Evolutionary conservation across 139 green algal genomes (phyloP).

Genomic region (Chara braunii): DNA sequence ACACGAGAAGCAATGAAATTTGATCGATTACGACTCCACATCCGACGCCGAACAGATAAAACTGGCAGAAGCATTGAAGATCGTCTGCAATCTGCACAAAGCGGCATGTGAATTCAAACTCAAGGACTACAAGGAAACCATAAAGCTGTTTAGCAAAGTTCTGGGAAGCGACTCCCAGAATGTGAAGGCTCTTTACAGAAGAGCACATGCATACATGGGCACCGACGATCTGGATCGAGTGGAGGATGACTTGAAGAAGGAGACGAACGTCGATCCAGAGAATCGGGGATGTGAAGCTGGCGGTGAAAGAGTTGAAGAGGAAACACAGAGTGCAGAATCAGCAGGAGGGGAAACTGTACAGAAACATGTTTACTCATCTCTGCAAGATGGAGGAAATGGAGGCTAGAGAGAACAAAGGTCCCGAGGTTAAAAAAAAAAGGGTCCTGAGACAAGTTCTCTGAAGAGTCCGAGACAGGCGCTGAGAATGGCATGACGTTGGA

Average conservation of each 20-base stretch:
- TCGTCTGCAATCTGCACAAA: slow-evolving; percentile 69
- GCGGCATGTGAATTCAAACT: slow-evolving; percentile 75
- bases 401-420: too few species aligned
- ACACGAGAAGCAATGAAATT: slow-evolving; percentile 51
- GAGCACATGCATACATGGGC: slow-evolving; percentile 57
- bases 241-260: slow-evolving; percentile 33
- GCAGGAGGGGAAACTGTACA: slow-evolving; percentile 36
- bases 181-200: slow-evolving; percentile 87
- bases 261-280: slow-evolving; percentile 23
- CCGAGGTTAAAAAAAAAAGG: too few species aligned
- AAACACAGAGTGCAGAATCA: slow-evolving; percentile 26
- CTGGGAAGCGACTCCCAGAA: slow-evolving; percentile 75
- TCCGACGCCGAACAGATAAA: slow-evolving; percentile 48
- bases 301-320: slow-evolving; percentile 24
- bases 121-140: slow-evolving; percentile 50
- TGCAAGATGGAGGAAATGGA: slow-evolving; percentile 32
- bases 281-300: slow-evolving; percentile 32
- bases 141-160: slow-evolving; percentile 57
- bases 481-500: too few species aligned
- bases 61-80: slow-evolving; percentile 56
- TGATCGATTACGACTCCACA: slow-evolving; percentile 51
- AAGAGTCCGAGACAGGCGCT: too few species aligned
- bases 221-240: slow-evolving; percentile 29
- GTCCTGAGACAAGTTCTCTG: too few species aligned
- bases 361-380: slow-evolving; percentile 37